Evolutionary conservation across 805 yeast genomes (phyloP).

Genomic region (Wickerhamomyces pijperi): DNA sequence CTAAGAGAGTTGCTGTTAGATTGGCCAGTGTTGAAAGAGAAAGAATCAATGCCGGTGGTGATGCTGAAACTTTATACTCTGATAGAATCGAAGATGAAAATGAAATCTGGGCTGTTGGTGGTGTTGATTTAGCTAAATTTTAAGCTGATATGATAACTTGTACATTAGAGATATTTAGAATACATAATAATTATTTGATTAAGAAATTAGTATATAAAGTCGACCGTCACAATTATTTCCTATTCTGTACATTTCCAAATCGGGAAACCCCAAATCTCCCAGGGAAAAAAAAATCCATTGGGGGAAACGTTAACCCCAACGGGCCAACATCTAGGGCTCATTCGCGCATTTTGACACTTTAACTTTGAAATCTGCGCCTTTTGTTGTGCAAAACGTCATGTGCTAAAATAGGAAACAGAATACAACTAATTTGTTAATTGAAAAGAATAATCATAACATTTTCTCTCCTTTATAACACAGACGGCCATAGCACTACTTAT

Average conservation of each 20-base stretch:
- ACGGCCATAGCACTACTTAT: too few species aligned
- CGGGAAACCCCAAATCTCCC: too few species aligned
- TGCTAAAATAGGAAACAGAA: not conserved
- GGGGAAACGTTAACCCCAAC: not conserved
- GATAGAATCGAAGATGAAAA: conserved; percentile 79
- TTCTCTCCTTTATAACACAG: too few species aligned
- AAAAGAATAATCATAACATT: not conserved
- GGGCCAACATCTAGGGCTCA: not conserved
- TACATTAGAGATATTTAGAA: too few species aligned
- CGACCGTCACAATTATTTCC: too few species aligned
- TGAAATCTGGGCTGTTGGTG: conserved; percentile 85
- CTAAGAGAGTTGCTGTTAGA: conserved; percentile 80
- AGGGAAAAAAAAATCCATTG: not conserved
- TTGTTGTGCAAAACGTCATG: not conserved
- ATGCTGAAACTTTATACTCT: conserved; percentile 70
- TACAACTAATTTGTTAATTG: not conserved
- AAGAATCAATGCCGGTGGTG: conserved; percentile 83
- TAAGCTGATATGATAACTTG: too few species aligned
- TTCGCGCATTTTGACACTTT: not conserved
- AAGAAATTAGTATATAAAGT: too few species aligned
- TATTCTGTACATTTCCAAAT: too few species aligned
- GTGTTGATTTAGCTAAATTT: conserved; percentile 34
- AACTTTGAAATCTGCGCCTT: too few species aligned
- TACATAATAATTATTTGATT: too few species aligned
- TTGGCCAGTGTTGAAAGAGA: conserved; percentile 83